A percentile compares a stretch with the other conserved stretches of the same genome.
Conservation (phyloP, 2,329 filamentous ascomycete genomes). For the Talaromyces sp. region DNA sequence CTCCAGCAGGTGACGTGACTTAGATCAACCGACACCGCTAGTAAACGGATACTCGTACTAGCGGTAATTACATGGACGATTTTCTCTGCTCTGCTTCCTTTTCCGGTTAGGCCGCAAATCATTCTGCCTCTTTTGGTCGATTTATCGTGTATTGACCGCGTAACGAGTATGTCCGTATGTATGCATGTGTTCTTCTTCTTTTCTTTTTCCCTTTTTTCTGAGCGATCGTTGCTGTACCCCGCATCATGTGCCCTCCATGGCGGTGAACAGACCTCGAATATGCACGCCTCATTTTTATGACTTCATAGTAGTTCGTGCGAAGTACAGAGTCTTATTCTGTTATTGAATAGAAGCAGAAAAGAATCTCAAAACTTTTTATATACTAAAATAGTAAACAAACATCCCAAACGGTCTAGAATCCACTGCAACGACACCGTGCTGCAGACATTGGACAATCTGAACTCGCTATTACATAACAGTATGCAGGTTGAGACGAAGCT, state of each 20-base stretch:
- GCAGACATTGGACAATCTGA: neutral
- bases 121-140: neutral
- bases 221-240: conserved; percentile 11
- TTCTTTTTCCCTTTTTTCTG: neutral
- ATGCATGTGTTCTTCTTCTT: neutral
- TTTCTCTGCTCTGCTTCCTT: conserved; percentile 12
- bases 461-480: conserved; percentile 8
- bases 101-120: conserved; percentile 9
- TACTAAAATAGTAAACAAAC: neutral
- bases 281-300: neutral
- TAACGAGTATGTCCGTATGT: neutral
- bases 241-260: conserved; percentile 8
- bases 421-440: neutral
- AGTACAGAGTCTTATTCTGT: no score
- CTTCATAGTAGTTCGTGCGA: no score
- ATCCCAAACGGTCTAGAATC: conserved; percentile 5
- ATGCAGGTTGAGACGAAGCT: neutral
- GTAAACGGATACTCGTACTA: conserved; percentile 6
- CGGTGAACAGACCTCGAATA: neutral
- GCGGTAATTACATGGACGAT: neutral
- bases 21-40: neutral
- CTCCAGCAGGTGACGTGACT: conserved; percentile 10
- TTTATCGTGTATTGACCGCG: neutral
- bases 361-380: neutral
- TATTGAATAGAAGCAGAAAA: neutral